Evolutionary conservation across 345 rosid species (phyloP), one percentile per base, ranked within the genome.

Genomic region (Bruguiera parviflora): DNA sequence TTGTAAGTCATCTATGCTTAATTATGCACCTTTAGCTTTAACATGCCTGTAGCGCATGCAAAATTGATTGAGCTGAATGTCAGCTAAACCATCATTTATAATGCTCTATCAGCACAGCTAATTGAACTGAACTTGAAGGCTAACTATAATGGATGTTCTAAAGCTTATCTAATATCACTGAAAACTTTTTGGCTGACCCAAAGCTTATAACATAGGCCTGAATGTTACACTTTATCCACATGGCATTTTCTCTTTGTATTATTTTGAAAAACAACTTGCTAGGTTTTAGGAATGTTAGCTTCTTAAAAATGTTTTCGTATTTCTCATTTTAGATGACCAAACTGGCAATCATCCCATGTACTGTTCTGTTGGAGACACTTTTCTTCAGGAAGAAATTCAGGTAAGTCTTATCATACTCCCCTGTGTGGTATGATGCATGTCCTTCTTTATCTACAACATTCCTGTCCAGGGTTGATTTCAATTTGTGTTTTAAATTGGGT

Each of bases 281-380:
- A 67, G 4, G 1, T 62, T 22, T 29, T 53, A 33, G 47, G 56
- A 33, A 33, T 47, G 27, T 24, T 18, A 53, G 62, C 55, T 68
- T 75, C 72, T 80, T 72, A 80, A 31, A 58, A 28, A 35, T 39
- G 9, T 35, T 55, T 31, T 73, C 21, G 19, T 59, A 25, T 58
- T 66, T 64, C 69, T 47, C 39, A 63, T 73, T 74, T 69, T 76
- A 96, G 99, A 96, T 96, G 99, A 96, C 99, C 29, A 96, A 96
- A 84, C 82, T 96, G 83, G 99, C 99, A 39, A 96, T 96, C 66
- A 96, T 96, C 72, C 99, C 99, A 16, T 96, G 98, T 69, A 96
- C 99, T 43, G 97, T 96, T 79, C 90, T 96, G 63, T 79, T 96
- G 90, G 99, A 96, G 90, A 96, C 98, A 6, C 81, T 96, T 76